Conservation (phyloP, 768 basidiomycete species). For the Lepiota venenata region DNA sequence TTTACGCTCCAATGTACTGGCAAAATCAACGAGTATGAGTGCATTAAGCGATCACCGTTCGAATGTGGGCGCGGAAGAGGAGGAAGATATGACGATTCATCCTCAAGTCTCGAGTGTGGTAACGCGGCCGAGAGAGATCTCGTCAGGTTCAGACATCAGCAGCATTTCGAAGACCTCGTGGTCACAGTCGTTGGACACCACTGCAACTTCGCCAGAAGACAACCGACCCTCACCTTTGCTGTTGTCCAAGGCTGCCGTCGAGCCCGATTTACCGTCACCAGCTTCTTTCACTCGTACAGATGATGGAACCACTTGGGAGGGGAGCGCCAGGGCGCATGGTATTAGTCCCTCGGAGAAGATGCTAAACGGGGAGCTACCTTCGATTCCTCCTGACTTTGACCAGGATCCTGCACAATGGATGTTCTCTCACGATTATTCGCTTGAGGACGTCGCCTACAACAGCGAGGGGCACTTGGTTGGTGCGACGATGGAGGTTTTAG, state of each 20-base stretch:
- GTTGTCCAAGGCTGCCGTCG: slow-evolving; percentile 28
- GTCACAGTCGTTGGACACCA: slow-evolving; percentile 43
- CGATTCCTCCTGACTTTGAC: slow-evolving; percentile 38
- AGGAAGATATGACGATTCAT: slow-evolving; percentile 65
- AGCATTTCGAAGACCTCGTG: slow-evolving; percentile 46
- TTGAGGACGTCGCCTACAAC: slow-evolving; percentile 88
- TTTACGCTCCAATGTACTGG: slow-evolving; percentile 48
- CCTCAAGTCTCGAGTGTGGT: slow-evolving; percentile 35
- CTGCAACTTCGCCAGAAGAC: slow-evolving; percentile 48
- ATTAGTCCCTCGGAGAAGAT: slow-evolving; percentile 45
- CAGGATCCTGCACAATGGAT: slow-evolving; percentile 50
- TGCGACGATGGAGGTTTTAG: slow-evolving; percentile 82
- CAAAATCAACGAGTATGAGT: slow-evolving; percentile 27
- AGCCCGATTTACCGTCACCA: slow-evolving; percentile 49
- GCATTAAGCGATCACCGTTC: slow-evolving; percentile 30
- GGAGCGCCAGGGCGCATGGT: slow-evolving; percentile 32
- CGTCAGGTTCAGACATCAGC: slow-evolving; percentile 50
- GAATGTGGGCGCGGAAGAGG: slow-evolving; percentile 22
- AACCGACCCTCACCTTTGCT: slow-evolving; percentile 27
- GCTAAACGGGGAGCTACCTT: slow-evolving; percentile 47
- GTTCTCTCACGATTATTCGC: slow-evolving; percentile 73
- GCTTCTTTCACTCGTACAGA: slow-evolving; percentile 46
- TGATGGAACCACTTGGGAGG: slow-evolving; percentile 60
- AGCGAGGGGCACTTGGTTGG: slow-evolving; percentile 87
- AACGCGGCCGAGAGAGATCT: slow-evolving; percentile 33